These are phyloP conservation scores for Colletotrichum sp. DNA, from an alignment of 2,329 filamentous ascomycete species.

Conservation along the genomic window DNA sequence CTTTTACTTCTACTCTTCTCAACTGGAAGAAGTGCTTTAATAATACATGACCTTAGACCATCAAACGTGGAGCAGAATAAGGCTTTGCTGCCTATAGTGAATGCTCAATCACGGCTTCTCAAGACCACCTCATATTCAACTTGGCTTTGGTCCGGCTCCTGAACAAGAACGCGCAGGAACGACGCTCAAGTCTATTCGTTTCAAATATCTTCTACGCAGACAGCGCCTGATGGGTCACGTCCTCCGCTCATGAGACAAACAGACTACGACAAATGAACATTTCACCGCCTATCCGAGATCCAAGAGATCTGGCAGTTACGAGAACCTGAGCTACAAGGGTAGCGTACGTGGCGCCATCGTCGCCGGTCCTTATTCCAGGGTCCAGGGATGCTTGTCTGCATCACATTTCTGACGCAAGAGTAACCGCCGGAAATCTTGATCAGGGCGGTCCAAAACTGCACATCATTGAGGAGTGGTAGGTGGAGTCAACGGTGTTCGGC, in stretches of 20 bases:
- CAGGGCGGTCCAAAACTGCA: neutral
- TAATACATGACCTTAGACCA: neutral
- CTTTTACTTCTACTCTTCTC: neutral
- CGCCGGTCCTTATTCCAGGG: too few species aligned
- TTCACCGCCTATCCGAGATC: neutral
- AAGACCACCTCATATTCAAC: neutral
- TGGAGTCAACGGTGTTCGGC: neutral
- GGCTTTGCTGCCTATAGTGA: neutral
- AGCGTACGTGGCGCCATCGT: too few species aligned
- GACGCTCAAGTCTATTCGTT: too few species aligned
- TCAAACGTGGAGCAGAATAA: neutral
- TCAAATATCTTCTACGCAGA: too few species aligned
- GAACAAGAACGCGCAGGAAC: too few species aligned
- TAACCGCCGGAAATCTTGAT: neutral
- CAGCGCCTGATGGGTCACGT: too few species aligned
- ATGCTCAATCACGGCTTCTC: rapidly evolving
- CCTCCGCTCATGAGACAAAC: too few species aligned
- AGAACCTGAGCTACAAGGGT: too few species aligned
- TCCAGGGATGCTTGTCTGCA: too few species aligned
- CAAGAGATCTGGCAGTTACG: neutral
- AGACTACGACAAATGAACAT: too few species aligned
- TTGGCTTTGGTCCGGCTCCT: neutral
- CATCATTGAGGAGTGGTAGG: neutral
- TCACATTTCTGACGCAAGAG: neutral
- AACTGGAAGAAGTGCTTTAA: neutral